Conservation (phyloP, 345 rosid genomes). For the Boechera retrofracta region DNA sequence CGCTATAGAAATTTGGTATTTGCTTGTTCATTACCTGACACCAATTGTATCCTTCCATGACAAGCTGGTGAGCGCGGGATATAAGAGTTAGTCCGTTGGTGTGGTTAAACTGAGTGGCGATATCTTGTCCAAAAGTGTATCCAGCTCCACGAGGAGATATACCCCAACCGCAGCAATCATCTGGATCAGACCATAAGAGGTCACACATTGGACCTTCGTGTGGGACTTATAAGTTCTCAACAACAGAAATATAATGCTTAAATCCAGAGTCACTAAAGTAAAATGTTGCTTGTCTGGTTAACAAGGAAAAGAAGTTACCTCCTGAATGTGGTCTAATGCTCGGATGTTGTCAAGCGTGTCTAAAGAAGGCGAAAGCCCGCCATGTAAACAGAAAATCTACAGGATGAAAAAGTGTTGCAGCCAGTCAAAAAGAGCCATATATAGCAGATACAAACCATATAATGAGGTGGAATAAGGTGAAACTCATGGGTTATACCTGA, state of each 20-base stretch:
- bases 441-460: slow-evolving; percentile 3
- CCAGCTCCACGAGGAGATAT: slow-evolving; percentile 71
- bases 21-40: slow-evolving; percentile 63
- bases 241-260: not conserved
- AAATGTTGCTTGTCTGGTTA: not conserved
- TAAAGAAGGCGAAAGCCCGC: slow-evolving; percentile 88
- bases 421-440: not conserved
- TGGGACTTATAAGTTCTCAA: slow-evolving; percentile 60
- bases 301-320: slow-evolving; percentile 52
- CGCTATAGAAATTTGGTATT: not conserved
- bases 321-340: slow-evolving; percentile 89
- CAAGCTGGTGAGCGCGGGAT: slow-evolving; percentile 90
- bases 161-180: slow-evolving; percentile 95
- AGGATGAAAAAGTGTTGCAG: not conserved
- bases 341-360: slow-evolving; percentile 89
- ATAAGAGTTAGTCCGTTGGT: slow-evolving; percentile 80
- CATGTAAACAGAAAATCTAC: slow-evolving; percentile 75
- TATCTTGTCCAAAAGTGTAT: slow-evolving; percentile 75
- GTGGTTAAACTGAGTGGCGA: slow-evolving; percentile 76
- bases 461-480: slow-evolving; percentile 27
- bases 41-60: slow-evolving; percentile 96
- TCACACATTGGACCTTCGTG: slow-evolving; percentile 98
- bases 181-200: slow-evolving; percentile 94
- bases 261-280: not conserved
- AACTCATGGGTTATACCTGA: slow-evolving; percentile 51